A percentile compares a stretch with the other conserved stretches of the same genome.
Evolutionary conservation across 1,284 basidiomycete genomes (phyloP).

Genomic region (Austroboletus rostrupii): DNA sequence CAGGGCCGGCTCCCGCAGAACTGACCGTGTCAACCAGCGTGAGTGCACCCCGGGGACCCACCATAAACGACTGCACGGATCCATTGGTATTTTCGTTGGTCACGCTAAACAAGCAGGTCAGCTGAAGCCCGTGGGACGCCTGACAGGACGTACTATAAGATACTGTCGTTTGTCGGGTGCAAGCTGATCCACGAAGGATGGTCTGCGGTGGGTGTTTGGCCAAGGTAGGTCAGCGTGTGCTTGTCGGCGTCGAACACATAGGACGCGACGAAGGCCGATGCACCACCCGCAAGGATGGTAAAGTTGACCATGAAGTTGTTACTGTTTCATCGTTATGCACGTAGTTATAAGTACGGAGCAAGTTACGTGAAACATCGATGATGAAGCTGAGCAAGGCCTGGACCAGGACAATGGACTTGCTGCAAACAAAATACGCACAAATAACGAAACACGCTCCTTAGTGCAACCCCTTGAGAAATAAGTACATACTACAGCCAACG

Average conservation of each 20-base stretch:
- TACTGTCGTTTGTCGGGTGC: slow-evolving; percentile 39
- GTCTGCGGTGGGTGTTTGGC: slow-evolving; percentile 16
- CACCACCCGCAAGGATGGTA: slow-evolving; percentile 48
- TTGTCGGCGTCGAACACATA: slow-evolving; percentile 43
- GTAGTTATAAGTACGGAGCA: too few species aligned
- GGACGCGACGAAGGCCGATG: slow-evolving; percentile 41
- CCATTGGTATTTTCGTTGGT: slow-evolving; percentile 53
- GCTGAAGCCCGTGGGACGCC: not conserved
- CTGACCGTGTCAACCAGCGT: slow-evolving; percentile 42
- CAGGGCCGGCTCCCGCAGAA: slow-evolving; percentile 51
- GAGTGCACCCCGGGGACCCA: slow-evolving; percentile 44
- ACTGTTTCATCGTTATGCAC: too few species aligned
- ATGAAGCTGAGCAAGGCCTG: not conserved
- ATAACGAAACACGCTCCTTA: not conserved
- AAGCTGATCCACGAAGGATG: slow-evolving; percentile 47
- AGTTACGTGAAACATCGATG: not conserved
- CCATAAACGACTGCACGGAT: slow-evolving; percentile 53
- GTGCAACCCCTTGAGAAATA: too few species aligned
- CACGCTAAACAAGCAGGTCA: slow-evolving; percentile 37
- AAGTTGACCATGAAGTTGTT: slow-evolving; percentile 42
- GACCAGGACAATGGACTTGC: too few species aligned
- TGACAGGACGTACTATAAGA: slow-evolving; percentile 49
- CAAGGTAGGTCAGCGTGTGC: slow-evolving; percentile 33
- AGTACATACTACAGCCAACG: too few species aligned
- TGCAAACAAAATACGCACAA: not conserved